Conservation (phyloP, 2,329 filamentous ascomycete species). For the Triangularia setosa region DNA sequence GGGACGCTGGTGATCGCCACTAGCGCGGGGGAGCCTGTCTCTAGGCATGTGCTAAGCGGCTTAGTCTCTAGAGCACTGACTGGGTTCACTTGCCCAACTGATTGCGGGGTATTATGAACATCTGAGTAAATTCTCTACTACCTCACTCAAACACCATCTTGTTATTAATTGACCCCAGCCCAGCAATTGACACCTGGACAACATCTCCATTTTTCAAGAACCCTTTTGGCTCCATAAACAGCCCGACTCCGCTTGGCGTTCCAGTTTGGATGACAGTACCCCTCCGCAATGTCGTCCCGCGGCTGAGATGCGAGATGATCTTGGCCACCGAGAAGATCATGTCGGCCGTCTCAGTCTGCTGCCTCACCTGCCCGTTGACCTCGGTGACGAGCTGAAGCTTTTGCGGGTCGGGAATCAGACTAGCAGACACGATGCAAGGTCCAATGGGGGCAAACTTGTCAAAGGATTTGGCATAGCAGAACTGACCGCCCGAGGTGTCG, state of each 20-base stretch:
- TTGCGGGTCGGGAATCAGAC: constrained; percentile 26
- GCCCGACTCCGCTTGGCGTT: constrained; percentile 40
- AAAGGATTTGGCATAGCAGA: constrained; percentile 30
- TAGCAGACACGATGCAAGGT: constrained; percentile 35
- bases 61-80: background rate
- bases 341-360: constrained; percentile 40
- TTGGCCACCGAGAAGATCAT: constrained; percentile 43
- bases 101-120: background rate
- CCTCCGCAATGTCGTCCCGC: constrained; percentile 41
- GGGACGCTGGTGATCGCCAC: background rate
- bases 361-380: constrained; percentile 42
- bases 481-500: constrained; percentile 11
- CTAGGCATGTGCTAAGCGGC: background rate
- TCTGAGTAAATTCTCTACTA: background rate
- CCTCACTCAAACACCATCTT: constrained; percentile 20
- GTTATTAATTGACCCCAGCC: constrained; percentile 31
- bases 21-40: background rate
- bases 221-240: constrained; percentile 30
- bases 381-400: constrained; percentile 32
- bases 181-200: constrained; percentile 30
- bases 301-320: constrained; percentile 41
- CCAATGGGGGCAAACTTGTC: constrained; percentile 43
- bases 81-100: background rate
- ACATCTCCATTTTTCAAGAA: constrained; percentile 36
- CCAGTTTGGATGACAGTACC: constrained; percentile 49